Conservation (phyloP, 108 stramenopile genomes). For the Craspedostauros australis region DNA sequence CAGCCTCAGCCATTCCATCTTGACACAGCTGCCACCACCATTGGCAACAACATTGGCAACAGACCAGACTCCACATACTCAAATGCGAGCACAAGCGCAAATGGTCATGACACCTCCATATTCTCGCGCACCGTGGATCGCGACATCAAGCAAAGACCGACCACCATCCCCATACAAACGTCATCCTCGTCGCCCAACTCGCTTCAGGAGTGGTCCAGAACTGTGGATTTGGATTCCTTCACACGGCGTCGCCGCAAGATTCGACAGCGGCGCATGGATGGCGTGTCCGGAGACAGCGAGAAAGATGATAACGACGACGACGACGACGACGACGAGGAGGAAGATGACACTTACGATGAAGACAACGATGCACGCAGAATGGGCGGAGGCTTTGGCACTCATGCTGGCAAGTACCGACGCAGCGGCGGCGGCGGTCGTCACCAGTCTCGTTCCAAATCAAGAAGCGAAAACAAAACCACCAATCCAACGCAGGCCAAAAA, state of each 20-base stretch:
- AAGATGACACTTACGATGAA: neutral
- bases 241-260: slow-evolving; percentile 26
- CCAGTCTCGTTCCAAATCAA: neutral
- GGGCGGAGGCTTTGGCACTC: too few relatives aligned
- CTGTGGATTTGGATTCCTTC: slow-evolving; percentile 23
- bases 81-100: neutral
- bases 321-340: slow-evolving; percentile 3
- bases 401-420: neutral
- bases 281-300: neutral
- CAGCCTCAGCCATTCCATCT: neutral
- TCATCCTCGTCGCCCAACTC: slow-evolving; percentile 22
- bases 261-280: slow-evolving; percentile 8
- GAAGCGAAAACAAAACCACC: too few relatives aligned
- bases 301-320: slow-evolving; percentile 11
- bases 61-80: neutral
- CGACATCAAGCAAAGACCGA: neutral
- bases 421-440: neutral
- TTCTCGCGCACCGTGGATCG: neutral
- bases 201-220: slow-evolving; percentile 36
- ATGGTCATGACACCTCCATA: neutral
- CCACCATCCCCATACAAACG: neutral
- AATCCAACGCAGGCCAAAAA: slow-evolving; percentile 15
- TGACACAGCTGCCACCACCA: neutral
- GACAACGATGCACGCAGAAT: neutral
- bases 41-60: neutral